phyloP scores from a whole-genome alignment of 2,329 filamentous ascomycete genomes.

The Hymenoscyphus albidus region DNA sequence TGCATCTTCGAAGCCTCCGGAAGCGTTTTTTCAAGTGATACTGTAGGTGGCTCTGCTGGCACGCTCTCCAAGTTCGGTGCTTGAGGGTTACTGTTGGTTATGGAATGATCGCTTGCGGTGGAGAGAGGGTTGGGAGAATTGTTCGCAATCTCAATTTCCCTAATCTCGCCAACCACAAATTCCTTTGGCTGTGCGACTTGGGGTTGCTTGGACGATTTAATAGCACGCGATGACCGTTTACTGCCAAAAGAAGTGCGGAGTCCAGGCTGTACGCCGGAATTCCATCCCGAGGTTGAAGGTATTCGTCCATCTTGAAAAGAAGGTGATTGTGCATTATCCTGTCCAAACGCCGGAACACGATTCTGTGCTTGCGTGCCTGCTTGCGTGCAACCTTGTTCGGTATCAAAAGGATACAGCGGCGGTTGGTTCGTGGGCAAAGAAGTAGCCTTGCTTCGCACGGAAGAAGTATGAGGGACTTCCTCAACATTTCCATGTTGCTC shows the following conservation, averaged over 20 bases:
- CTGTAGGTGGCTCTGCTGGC: neutral
- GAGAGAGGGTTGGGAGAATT: neutral
- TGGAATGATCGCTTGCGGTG: neutral
- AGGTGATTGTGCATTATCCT: neutral
- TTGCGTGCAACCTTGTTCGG: neutral
- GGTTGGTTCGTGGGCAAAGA: neutral
- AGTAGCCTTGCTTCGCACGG: neutral
- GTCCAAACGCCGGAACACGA: neutral
- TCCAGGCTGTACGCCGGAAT: conserved; percentile 39
- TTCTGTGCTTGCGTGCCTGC: neutral
- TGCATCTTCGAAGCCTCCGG: neutral
- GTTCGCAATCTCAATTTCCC: neutral
- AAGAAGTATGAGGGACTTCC: too few relatives aligned
- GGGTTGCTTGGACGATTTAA: conserved; percentile 1
- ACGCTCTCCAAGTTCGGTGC: neutral
- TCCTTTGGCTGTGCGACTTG: neutral
- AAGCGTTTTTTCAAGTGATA: neutral
- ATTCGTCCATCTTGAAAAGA: neutral
- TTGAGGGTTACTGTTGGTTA: neutral
- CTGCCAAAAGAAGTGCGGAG: conserved; percentile 41
- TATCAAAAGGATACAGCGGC: neutral
- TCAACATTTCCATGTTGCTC: too few relatives aligned
- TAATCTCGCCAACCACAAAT: neutral
- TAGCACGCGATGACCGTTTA: conserved; percentile 12
- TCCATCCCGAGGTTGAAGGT: conserved; percentile 39